Evolutionary conservation across 768 basidiomycete genomes (phyloP).

Genomic region (Boletales sp.): DNA sequence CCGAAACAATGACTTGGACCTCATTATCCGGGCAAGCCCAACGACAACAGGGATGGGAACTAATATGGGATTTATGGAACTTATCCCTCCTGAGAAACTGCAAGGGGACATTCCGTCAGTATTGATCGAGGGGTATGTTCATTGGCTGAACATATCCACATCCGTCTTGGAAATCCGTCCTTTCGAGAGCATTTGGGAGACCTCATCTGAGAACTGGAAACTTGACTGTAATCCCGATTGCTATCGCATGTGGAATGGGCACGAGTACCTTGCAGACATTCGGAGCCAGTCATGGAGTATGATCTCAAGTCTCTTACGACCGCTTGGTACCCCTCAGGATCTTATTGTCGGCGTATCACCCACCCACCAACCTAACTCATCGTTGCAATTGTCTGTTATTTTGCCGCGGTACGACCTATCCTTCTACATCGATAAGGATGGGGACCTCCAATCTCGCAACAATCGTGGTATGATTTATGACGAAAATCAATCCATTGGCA

Average conservation of each 20-base stretch:
- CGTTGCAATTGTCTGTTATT: no score
- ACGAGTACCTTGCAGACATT: slow-evolving; percentile 19
- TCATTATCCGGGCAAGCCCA: slow-evolving; percentile 17
- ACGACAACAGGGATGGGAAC: background rate
- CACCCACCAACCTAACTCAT: no score
- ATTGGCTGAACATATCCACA: no score
- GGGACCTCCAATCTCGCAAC: slow-evolving; percentile 39
- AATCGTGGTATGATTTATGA: slow-evolving; percentile 39
- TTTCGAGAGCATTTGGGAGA: slow-evolving; percentile 14
- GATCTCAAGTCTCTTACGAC: slow-evolving; percentile 13
- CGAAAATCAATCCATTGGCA: no score
- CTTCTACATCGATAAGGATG: no score
- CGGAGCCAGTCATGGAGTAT: slow-evolving; percentile 21
- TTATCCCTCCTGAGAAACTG: slow-evolving; percentile 19
- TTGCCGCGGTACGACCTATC: no score
- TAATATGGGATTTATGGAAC: slow-evolving; percentile 4
- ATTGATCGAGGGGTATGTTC: no score
- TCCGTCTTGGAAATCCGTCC: slow-evolving; percentile 25
- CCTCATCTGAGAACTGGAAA: slow-evolving; percentile 18
- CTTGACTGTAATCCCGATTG: slow-evolving; percentile 6
- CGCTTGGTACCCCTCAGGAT: slow-evolving; percentile 13
- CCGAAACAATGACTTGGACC: slow-evolving; percentile 20
- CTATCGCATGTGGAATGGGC: no score
- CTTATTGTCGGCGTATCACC: no score
- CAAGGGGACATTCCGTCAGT: slow-evolving; percentile 10